Evolutionary conservation across 2,329 filamentous ascomycete species (phyloP).

Genomic region (Leptographium lundbergii): DNA sequence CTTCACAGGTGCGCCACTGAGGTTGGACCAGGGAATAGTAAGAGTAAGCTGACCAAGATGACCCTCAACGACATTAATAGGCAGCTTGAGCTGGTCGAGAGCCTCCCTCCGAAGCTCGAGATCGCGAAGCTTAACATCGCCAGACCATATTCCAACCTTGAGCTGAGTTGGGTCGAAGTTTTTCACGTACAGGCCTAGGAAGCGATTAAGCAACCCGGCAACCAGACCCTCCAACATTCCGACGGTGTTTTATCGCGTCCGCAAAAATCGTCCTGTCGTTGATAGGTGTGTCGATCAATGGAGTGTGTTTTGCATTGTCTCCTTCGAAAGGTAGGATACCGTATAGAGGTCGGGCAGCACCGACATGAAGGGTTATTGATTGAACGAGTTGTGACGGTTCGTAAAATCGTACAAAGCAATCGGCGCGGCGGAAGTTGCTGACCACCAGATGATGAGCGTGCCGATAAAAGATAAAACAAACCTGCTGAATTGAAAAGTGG

Average conservation of each 20-base stretch:
- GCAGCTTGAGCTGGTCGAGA: slow-evolving; percentile 90
- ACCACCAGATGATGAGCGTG: too few relatives aligned
- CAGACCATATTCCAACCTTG: slow-evolving; percentile 98
- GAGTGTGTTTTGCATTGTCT: neutral
- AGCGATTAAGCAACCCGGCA: slow-evolving; percentile 93
- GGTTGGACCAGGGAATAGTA: slow-evolving; percentile 93
- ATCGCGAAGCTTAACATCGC: slow-evolving; percentile 89
- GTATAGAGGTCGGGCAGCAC: neutral
- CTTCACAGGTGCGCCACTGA: slow-evolving; percentile 86
- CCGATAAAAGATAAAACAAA: neutral
- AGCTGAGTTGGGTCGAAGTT: slow-evolving; percentile 97
- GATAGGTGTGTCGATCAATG: neutral
- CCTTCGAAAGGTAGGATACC: neutral
- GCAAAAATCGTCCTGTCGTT: neutral
- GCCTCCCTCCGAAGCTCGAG: slow-evolving; percentile 89
- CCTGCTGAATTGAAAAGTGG: neutral
- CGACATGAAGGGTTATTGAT: neutral
- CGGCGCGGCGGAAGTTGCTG: too few relatives aligned
- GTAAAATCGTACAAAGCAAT: neutral
- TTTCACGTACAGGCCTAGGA: slow-evolving; percentile 99
- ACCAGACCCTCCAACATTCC: slow-evolving; percentile 95
- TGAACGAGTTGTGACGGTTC: neutral
- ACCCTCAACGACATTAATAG: slow-evolving; percentile 91
- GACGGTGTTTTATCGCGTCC: slow-evolving; percentile 22
- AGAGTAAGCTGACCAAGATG: slow-evolving; percentile 87